Percentiles rank a stretch among this genome's conserved stretches.
phyloP scores from a whole-genome alignment of 2,329 filamentous ascomycete genomes.

The Monosporascus sp. region DNA sequence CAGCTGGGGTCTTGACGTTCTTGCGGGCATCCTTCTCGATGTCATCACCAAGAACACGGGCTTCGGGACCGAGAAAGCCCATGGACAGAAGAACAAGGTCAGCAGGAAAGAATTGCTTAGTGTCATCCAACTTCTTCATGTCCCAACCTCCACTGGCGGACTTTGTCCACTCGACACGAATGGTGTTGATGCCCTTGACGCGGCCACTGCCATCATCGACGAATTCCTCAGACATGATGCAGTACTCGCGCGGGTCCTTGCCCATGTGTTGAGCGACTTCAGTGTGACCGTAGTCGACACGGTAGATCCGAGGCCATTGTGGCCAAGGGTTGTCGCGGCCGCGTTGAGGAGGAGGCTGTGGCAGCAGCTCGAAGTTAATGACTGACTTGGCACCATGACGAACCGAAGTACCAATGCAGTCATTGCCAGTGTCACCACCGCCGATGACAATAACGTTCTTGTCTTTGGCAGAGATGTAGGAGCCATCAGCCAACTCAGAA shows the following conservation, averaged over 20 bases:
- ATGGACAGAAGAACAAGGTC: constrained; percentile 92
- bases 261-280: constrained; percentile 96
- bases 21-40: constrained; percentile 90
- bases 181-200: constrained; percentile 93
- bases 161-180: constrained; percentile 95
- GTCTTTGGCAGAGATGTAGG: constrained; percentile 91
- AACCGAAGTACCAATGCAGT: constrained; percentile 94
- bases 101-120: constrained; percentile 92
- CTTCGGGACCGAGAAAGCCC: constrained; percentile 95
- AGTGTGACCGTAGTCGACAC: constrained; percentile 94
- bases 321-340: constrained; percentile 96
- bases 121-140: constrained; percentile 95
- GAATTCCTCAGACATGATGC: constrained; percentile 97
- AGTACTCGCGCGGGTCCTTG: constrained; percentile 93
- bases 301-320: constrained; percentile 96
- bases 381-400: constrained; percentile 94
- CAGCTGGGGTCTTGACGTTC: constrained; percentile 90
- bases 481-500: constrained; percentile 75
- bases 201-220: constrained; percentile 82
- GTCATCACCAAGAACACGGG: constrained; percentile 77
- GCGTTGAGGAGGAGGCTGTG: constrained; percentile 86
- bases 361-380: constrained; percentile 92
- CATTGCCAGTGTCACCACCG: constrained; percentile 95
- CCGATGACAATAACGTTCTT: constrained; percentile 97
- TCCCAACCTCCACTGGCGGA: constrained; percentile 87